Base-by-base conservation (phyloP, 129 eudicot species). In the Flaveria robusta region DNA sequence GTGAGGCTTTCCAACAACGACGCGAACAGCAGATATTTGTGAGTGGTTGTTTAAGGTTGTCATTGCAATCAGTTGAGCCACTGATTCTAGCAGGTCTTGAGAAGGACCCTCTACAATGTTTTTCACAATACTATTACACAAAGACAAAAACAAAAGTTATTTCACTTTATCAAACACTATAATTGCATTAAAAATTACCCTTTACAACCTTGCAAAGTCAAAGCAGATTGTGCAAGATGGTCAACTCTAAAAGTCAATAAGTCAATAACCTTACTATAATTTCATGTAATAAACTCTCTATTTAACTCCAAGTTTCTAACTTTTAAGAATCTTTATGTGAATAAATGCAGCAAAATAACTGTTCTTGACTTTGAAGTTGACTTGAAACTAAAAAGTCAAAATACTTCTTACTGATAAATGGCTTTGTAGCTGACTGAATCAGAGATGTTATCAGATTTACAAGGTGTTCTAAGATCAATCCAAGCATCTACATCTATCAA, bases 371-470 rank as follows among this genome's bases (percentile, higher is more conserved):
- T 58, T 37, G 20, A 65, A 45, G 64, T 77, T 55, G 20, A 68
- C 37, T 15, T 51, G 26, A 39, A 70, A 46, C 20, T 42, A 34
- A 18, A 45, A 23, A 15, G 34, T 23, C 64, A 10, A 37, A 12
- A 13, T 16, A n/a, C 9, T 9, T 26, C 75, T 84, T 83, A 89
- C 97, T 89, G 77, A 51, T 92, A 92, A 50, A 89, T 87, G 26
- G 86, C 93, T 3, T 93, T 86, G 74, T 92, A 92, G 77, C 97
- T 92, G 79, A 92, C 16, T 50, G 97, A 86, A 86, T 92, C 96
- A 12, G 78, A 23, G 71, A 92, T 76, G 58, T 66, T 31, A 75
- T 92, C 97, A 43, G 97, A 87, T 51, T 74, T 74, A 71, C 96
- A 90, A 39, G 97, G 86, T 42, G 89, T 31, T 79, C 77, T 85